These are phyloP conservation scores for Nigrospora osmanthi DNA, from an alignment of 2,329 filamentous ascomycete species.

Conservation along the genomic window DNA sequence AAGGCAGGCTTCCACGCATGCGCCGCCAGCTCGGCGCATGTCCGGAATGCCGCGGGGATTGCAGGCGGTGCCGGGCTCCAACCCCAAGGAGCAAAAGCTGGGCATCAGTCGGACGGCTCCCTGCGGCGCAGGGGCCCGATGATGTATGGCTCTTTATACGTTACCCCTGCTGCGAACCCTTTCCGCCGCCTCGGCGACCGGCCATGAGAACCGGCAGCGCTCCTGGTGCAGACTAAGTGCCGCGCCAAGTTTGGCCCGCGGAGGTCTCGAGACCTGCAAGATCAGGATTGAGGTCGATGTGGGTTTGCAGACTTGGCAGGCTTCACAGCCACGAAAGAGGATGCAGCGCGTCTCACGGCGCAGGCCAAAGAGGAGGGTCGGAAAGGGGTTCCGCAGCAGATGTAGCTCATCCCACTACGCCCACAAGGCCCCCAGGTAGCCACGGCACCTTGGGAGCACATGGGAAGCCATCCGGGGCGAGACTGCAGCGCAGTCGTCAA, in stretches of 20 bases:
- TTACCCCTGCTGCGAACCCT: conserved; percentile 14
- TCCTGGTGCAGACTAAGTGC: conserved; percentile 16
- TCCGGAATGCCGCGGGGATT: conserved; percentile 13
- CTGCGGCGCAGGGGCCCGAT: conserved; percentile 16
- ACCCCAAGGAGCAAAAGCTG: conserved; percentile 16
- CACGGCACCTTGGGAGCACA: neutral
- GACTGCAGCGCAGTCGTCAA: conserved; percentile 2
- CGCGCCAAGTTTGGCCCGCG: conserved; percentile 14
- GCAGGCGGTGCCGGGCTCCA: conserved; percentile 18
- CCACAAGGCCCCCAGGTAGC: neutral
- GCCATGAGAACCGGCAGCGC: conserved; percentile 6
- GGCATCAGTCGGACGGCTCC: conserved; percentile 15
- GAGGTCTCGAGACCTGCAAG: conserved; percentile 1
- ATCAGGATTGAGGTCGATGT: neutral
- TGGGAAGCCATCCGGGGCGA: neutral
- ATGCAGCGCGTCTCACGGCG: conserved; percentile 1
- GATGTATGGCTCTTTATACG: conserved; percentile 20
- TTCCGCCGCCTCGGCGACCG: conserved; percentile 9
- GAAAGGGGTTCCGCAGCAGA: neutral
- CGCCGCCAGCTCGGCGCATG: conserved; percentile 18
- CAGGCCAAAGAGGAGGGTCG: conserved; percentile 1
- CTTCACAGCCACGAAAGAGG: conserved; percentile 1
- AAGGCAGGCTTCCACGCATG: conserved; percentile 11
- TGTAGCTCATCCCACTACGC: conserved; percentile 7
- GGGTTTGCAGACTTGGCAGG: neutral